phyloP scores from a whole-genome alignment of 2,329 filamentous ascomycete genomes.

The Immersiporthe knoxdaviesiana region DNA sequence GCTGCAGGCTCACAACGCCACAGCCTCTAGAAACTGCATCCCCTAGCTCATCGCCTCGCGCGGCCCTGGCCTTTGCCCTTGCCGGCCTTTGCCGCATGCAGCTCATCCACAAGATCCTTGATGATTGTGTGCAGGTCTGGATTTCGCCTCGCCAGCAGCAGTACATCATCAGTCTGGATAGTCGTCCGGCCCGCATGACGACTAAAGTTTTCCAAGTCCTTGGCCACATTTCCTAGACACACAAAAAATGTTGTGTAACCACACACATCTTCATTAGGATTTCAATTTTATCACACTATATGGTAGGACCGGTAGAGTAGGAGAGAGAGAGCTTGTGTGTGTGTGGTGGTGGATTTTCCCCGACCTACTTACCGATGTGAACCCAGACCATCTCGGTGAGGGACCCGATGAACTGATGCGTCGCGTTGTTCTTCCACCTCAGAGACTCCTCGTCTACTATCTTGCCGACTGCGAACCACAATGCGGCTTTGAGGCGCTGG shows the following conservation, averaged over 20 bases:
- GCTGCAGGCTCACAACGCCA: background rate
- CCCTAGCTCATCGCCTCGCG: conserved; percentile 35
- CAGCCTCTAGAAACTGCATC: background rate
- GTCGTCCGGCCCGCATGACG: conserved; percentile 81
- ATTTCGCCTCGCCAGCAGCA: conserved; percentile 85
- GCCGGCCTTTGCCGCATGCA: conserved; percentile 49
- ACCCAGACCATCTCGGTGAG: conserved; percentile 86
- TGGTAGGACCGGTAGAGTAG: background rate
- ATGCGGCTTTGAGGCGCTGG: conserved; percentile 79
- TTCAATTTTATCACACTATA: background rate
- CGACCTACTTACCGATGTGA: conserved; percentile 71
- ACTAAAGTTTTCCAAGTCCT: conserved; percentile 60
- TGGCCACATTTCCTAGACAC: conserved; percentile 55
- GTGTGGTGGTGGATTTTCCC: too few species aligned
- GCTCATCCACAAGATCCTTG: conserved; percentile 66
- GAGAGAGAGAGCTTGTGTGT: background rate
- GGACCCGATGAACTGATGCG: conserved; percentile 86
- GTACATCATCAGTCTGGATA: conserved; percentile 82
- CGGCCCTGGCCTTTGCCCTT: conserved; percentile 39
- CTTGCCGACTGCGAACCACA: conserved; percentile 83
- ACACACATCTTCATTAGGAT: background rate
- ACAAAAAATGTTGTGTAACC: background rate
- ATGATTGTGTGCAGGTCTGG: conserved; percentile 81
- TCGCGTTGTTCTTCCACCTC: conserved; percentile 77
- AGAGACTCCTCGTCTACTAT: conserved; percentile 86